A percentile compares a stretch with the other conserved stretches of the same genome.
These are phyloP conservation scores for Nakazawaea sp. DNA, from an alignment of 805 yeast species.

Conservation along the genomic window DNA sequence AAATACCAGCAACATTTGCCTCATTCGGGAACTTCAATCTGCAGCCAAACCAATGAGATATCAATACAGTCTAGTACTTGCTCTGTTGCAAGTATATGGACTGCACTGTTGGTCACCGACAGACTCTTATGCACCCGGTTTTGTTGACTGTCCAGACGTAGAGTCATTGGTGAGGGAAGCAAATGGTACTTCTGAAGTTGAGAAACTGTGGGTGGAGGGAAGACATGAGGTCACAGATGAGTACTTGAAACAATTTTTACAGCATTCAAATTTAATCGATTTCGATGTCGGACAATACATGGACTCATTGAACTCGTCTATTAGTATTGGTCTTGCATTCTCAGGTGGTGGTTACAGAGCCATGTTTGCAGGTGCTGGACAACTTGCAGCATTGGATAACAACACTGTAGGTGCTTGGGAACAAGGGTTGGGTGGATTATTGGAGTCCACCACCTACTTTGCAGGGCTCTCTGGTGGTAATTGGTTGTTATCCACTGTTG, in stretches of 20 bases:
- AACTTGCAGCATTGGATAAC: constrained; percentile 42
- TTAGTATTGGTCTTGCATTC: constrained; percentile 34
- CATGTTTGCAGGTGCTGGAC: constrained; percentile 54
- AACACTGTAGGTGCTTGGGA: constrained; percentile 30
- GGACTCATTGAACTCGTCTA: constrained; percentile 28
- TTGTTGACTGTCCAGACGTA: constrained; percentile 41
- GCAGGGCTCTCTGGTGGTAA: constrained; percentile 70
- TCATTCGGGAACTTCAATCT: no score
- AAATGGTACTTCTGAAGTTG: constrained; percentile 34
- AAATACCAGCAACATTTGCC: no score
- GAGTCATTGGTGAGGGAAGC: constrained; percentile 34
- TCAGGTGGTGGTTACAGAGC: constrained; percentile 55
- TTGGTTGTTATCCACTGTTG: constrained; percentile 53
- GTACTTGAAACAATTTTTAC: constrained; percentile 37
- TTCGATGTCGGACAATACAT: constrained; percentile 38
- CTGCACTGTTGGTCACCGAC: constrained; percentile 46
- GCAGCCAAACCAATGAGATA: no score
- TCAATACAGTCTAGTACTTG: no score
- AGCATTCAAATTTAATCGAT: constrained; percentile 36
- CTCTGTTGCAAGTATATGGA: no score
- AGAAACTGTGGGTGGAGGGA: constrained; percentile 42
- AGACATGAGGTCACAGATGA: constrained; percentile 39
- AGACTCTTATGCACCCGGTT: constrained; percentile 54
- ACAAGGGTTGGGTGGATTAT: constrained; percentile 39
- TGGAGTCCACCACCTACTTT: constrained; percentile 49